phyloP scores from a whole-genome alignment of 768 basidiomycete genomes.

The Cystoderma amianthinum region DNA sequence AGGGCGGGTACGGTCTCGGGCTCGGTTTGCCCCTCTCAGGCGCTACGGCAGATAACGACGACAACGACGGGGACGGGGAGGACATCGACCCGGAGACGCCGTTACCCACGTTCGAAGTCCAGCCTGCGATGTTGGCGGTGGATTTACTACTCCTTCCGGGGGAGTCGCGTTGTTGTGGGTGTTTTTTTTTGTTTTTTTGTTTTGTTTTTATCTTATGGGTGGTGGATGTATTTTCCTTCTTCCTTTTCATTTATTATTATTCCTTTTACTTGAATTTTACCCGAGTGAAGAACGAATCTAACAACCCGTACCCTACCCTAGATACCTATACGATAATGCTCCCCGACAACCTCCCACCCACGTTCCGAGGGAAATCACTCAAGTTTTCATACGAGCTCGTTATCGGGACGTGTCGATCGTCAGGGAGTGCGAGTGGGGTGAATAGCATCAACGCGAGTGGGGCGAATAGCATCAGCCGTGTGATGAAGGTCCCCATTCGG shows the following conservation, averaged over 20 bases:
- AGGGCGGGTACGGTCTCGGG: slow-evolving; percentile 14
- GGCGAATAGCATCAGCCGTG: slow-evolving; percentile 52
- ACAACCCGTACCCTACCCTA: too few species aligned
- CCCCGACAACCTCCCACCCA: slow-evolving; percentile 82
- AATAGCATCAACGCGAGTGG: slow-evolving; percentile 23
- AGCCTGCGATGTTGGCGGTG: slow-evolving; percentile 84
- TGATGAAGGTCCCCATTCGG: slow-evolving; percentile 89
- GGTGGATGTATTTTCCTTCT: too few species aligned
- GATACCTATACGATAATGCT: slow-evolving; percentile 76
- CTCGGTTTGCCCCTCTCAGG: slow-evolving; percentile 7
- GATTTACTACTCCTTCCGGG: slow-evolving; percentile 81
- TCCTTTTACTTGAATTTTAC: too few species aligned
- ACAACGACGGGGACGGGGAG: slow-evolving; percentile 22
- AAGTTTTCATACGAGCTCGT: slow-evolving; percentile 86
- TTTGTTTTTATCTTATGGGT: too few species aligned
- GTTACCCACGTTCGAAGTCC: slow-evolving; percentile 81
- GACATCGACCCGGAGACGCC: slow-evolving; percentile 56
- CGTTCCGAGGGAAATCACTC: slow-evolving; percentile 79
- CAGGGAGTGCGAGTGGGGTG: slow-evolving; percentile 20
- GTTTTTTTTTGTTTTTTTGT: not conserved
- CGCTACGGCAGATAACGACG: slow-evolving; percentile 4
- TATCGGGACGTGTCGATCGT: slow-evolving; percentile 79
- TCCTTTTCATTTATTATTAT: too few species aligned
- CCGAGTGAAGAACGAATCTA: too few species aligned
- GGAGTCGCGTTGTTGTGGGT: slow-evolving; percentile 77